Conservation (phyloP, 331 rosid species). For the Rosa hybrid region DNA sequence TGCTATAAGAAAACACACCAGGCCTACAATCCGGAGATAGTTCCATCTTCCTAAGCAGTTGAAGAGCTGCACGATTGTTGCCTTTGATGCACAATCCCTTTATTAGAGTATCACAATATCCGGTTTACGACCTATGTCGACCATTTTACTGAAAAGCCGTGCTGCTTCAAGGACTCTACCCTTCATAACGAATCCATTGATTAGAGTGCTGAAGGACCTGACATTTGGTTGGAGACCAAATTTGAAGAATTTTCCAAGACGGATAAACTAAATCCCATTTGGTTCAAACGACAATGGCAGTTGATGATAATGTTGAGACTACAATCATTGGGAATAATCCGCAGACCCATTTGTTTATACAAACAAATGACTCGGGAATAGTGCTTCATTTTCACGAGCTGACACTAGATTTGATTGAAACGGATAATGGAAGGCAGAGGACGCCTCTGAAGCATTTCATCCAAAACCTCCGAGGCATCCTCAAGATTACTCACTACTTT, state of each 20-base stretch:
- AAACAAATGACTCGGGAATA: conserved; percentile 32
- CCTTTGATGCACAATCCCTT: no score
- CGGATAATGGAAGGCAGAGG: background rate
- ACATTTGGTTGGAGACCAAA: conserved; percentile 40
- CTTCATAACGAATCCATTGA: background rate
- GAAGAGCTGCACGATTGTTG: no score
- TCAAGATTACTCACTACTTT: background rate
- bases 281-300: conserved; percentile 37
- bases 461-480: background rate
- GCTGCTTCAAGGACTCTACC: background rate
- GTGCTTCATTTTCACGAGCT: conserved; percentile 40
- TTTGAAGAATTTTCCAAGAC: conserved; percentile 40
- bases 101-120: no score
- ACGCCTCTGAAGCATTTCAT: background rate
- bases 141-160: no score
- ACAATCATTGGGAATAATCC: background rate
- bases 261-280: conserved; percentile 31
- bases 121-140: no score
- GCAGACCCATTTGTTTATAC: conserved; percentile 26
- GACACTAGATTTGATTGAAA: conserved; percentile 11
- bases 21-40: background rate
- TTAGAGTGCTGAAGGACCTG: conserved; percentile 24
- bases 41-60: background rate
- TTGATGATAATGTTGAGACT: conserved; percentile 39
- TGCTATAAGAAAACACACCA: no score